phyloP scores from a whole-genome alignment of 257 asterid species.

The Linaria vulgaris region DNA sequence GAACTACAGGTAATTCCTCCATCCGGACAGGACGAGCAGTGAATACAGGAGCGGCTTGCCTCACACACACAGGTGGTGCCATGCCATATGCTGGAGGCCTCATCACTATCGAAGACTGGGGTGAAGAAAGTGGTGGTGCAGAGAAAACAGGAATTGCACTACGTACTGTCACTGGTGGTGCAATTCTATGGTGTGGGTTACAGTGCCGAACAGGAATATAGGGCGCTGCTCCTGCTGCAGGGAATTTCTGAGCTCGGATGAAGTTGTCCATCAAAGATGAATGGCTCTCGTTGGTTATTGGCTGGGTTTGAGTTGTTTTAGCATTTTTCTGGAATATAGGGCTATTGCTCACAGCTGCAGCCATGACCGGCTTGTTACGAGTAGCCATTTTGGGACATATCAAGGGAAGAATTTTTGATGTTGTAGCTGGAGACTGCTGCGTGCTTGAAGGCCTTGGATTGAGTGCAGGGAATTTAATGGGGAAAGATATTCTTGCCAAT shows the following conservation, averaged over 20 bases:
- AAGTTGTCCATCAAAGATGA: constrained; percentile 40
- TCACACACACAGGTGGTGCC: constrained; percentile 65
- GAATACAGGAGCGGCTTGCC: constrained; percentile 61
- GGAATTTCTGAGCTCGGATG: constrained; percentile 56
- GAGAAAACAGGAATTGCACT: constrained; percentile 78
- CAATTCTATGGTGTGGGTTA: constrained; percentile 58
- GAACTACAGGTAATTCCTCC: constrained; percentile 47
- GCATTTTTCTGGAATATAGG: constrained; percentile 40
- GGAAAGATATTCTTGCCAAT: constrained; percentile 62
- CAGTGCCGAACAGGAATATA: constrained; percentile 80
- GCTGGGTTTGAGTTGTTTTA: constrained; percentile 46
- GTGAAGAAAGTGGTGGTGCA: constrained; percentile 73
- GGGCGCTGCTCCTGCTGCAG: constrained; percentile 83
- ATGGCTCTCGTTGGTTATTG: constrained; percentile 35
- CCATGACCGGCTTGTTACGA: constrained; percentile 47
- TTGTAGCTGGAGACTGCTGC: constrained; percentile 57
- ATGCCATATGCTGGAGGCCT: constrained; percentile 53
- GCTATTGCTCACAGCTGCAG: constrained; percentile 37
- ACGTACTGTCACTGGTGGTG: constrained; percentile 88
- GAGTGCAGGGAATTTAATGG: constrained; percentile 68
- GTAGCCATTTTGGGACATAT: constrained; percentile 66
- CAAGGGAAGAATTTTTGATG: constrained; percentile 93
- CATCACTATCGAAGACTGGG: constrained; percentile 46
- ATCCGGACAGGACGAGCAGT: constrained; percentile 54
- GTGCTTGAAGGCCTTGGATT: constrained; percentile 51